Evolutionary conservation across 1,284 basidiomycete species (phyloP), one percentile per base, ranked within the genome.

Genomic region (Pseudozyma hubeiensis): DNA sequence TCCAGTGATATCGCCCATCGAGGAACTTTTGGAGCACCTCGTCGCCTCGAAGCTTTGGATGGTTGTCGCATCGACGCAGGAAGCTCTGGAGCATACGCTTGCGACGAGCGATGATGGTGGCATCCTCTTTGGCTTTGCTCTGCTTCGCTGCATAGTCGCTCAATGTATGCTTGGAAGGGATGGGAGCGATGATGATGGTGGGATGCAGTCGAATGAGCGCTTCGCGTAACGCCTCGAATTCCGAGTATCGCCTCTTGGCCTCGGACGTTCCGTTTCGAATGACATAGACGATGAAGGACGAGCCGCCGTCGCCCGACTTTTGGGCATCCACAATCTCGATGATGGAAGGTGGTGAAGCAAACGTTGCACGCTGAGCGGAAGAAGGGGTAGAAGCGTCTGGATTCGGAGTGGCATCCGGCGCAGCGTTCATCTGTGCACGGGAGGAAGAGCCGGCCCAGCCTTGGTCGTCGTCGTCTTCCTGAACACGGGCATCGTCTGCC

Each of bases 121-220:
- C 90, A 81, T 99, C 97, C 82, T 99, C 95, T 84, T 97, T 98
- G 11, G 96, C 96, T 85, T 96, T 97, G 62, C 89, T 91, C 84
- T 97, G 96, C 86, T 98, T 97, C 67, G 95, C 91, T 0, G 97
- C 97, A 87, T 99, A 99, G 81, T 99, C 97, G 31, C 93, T 90
- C 33, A 99, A 88, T 3, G 91, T 92, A 86, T 99, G 95, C 86
- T 99, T 99, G 5, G 93, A 94, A 0, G 97, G 97, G 68, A 99
- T 97, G 39, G 97, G 97, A 1, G 97, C 96, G 68, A 99, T 92
- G 81, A 99, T 98, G 76, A 96, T 87, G 13, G 95, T 97, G 0
- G 97, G 97, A 85, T 99, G 97, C 54, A 99, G 88, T 74, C 90
- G 92, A 47, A 90, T 88, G 48, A 99, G 89, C 59, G 89, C 92